Evolutionary conservation across 768 basidiomycete species (phyloP).

Genomic region (Gymnopilus junonius): DNA sequence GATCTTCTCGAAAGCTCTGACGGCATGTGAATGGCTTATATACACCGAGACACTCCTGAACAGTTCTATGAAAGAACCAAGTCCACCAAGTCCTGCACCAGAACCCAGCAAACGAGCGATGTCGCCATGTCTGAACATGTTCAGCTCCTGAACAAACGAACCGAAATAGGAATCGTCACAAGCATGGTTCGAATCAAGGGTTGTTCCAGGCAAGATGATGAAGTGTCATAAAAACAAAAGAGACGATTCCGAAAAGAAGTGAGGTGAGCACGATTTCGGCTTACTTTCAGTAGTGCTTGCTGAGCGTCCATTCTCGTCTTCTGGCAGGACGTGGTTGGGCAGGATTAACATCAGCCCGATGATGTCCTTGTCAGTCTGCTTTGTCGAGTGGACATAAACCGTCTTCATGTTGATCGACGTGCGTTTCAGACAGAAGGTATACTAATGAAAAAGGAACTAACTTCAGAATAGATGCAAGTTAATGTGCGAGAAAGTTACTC

Average conservation of each 20-base stretch:
- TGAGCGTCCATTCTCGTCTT: background rate
- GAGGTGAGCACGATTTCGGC: background rate
- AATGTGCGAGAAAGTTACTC: background rate
- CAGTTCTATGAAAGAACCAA: slow-evolving; percentile 5
- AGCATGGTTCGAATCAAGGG: background rate
- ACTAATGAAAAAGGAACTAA: background rate
- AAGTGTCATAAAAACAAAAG: background rate
- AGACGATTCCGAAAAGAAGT: background rate
- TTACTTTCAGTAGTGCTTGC: background rate
- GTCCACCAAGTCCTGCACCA: slow-evolving; percentile 5
- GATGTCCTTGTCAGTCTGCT: background rate
- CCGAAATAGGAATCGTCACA: background rate
- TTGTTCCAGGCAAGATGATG: background rate
- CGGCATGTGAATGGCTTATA: background rate
- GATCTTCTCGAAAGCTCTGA: background rate
- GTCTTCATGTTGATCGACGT: background rate
- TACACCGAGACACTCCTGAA: background rate
- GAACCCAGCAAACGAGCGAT: background rate
- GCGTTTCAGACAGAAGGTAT: background rate
- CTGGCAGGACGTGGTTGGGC: background rate
- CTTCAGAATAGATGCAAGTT: background rate
- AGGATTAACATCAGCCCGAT: background rate
- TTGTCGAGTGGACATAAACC: background rate
- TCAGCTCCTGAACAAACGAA: background rate
- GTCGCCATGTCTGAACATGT: background rate